phyloP scores from a whole-genome alignment of 2,329 filamentous ascomycete genomes.

The Aspergillus persii region DNA sequence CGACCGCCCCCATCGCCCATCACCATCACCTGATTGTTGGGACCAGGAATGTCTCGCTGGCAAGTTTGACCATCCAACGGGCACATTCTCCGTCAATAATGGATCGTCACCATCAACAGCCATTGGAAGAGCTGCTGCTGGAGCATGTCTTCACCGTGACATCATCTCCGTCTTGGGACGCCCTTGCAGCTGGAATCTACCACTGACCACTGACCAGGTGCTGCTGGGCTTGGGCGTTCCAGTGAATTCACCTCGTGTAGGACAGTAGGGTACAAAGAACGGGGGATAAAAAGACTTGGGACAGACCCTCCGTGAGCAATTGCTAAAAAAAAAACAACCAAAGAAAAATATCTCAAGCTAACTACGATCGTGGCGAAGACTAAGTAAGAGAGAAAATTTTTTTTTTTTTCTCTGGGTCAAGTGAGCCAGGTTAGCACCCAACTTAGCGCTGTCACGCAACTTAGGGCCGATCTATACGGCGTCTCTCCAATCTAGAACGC shows the following conservation, averaged over 20 bases:
- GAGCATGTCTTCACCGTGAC: background rate
- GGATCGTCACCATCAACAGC: background rate
- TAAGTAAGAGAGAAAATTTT: background rate
- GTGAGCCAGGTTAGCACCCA: constrained; percentile 1
- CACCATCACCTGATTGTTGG: background rate
- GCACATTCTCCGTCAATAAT: background rate
- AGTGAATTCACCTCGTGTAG: no score
- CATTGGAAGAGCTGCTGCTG: no score
- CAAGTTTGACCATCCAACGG: background rate
- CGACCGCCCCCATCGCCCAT: background rate
- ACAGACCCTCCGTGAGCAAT: background rate
- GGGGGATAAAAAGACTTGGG: background rate
- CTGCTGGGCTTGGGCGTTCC: no score
- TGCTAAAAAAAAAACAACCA: no score
- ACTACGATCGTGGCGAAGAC: background rate
- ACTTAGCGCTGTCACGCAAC: constrained; percentile 6
- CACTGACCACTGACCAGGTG: no score
- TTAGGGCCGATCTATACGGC: background rate
- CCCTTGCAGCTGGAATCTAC: background rate
- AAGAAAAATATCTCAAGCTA: background rate
- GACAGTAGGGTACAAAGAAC: no score
- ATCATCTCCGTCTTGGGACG: background rate
- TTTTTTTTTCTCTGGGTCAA: background rate
- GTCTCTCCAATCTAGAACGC: background rate
- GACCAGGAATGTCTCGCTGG: background rate